Conservation (phyloP, 208 protist genomes). For the Leishmania guyanensis region DNA sequence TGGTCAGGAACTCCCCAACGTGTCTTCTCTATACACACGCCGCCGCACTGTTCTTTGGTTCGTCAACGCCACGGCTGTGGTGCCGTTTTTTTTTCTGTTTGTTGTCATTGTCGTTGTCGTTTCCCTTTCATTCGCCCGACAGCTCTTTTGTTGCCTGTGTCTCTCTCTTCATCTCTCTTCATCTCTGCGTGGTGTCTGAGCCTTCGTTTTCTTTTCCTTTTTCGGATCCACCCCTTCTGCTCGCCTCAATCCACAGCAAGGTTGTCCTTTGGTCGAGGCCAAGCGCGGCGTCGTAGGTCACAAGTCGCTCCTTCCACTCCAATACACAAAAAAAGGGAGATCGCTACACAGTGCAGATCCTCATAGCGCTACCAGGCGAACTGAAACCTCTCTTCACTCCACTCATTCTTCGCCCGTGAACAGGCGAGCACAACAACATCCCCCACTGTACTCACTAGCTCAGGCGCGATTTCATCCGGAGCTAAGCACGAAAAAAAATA, state of each 20-base stretch:
- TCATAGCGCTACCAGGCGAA: neutral
- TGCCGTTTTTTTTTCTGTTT: neutral
- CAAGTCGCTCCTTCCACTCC: neutral
- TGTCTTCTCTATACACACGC: neutral
- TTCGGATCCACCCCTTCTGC: neutral
- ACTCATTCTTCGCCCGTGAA: neutral
- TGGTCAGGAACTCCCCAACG: neutral
- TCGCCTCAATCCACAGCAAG: neutral
- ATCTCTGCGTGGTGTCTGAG: neutral
- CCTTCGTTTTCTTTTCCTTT: neutral
- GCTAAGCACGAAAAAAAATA: neutral
- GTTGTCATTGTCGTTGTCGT: neutral
- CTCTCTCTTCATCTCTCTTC: neutral
- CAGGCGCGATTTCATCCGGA: neutral
- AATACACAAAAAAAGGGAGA: neutral
- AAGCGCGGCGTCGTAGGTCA: neutral
- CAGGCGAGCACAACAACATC: neutral
- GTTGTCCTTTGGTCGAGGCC: neutral
- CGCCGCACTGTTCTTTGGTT: neutral
- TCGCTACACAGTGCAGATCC: neutral
- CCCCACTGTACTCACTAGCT: neutral
- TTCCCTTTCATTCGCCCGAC: no score
- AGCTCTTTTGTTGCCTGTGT: neutral
- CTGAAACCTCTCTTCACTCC: neutral
- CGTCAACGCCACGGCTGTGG: neutral